Evolutionary conservation across 108 stramenopile genomes (phyloP).

Genomic region (Pseudonitzschia multiseries): DNA sequence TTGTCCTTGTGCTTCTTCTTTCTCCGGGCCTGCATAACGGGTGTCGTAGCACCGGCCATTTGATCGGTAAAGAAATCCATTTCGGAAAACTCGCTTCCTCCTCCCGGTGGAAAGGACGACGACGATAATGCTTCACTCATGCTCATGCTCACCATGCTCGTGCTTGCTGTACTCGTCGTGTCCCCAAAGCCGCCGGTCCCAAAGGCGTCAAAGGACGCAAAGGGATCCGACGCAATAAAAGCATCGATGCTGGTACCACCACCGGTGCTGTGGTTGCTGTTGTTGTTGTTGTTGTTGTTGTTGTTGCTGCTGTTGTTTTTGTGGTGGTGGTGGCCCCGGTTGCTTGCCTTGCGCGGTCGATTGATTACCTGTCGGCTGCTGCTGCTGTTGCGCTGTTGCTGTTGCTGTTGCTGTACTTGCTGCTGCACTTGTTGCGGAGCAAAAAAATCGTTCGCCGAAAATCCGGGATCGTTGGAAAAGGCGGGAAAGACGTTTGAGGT

Average conservation of each 20-base stretch:
- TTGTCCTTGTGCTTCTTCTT: background rate
- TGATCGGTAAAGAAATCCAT: conserved; percentile 2
- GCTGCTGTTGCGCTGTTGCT: background rate
- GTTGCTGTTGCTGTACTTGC: background rate
- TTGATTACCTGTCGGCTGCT: background rate
- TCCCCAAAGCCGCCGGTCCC: background rate
- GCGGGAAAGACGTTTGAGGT: no score
- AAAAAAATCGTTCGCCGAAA: no score
- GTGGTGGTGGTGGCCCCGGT: background rate
- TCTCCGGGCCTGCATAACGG: background rate
- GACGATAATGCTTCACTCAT: background rate
- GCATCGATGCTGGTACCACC: no score
- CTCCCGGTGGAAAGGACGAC: background rate
- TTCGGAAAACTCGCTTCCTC: background rate
- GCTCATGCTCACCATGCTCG: background rate
- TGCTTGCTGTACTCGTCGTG: no score
- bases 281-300: no score
- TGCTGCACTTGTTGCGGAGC: no score
- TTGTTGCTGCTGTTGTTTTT: background rate
- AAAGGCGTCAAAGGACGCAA: conserved; percentile 8
- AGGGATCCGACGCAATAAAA: conserved; percentile 7
- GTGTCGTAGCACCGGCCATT: background rate
- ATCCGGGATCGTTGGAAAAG: no score
- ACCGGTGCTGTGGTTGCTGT: no score
- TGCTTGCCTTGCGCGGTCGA: conserved; percentile 1